Conservation (phyloP, 1,284 basidiomycete species). For the Phellinidium pouzarii region DNA sequence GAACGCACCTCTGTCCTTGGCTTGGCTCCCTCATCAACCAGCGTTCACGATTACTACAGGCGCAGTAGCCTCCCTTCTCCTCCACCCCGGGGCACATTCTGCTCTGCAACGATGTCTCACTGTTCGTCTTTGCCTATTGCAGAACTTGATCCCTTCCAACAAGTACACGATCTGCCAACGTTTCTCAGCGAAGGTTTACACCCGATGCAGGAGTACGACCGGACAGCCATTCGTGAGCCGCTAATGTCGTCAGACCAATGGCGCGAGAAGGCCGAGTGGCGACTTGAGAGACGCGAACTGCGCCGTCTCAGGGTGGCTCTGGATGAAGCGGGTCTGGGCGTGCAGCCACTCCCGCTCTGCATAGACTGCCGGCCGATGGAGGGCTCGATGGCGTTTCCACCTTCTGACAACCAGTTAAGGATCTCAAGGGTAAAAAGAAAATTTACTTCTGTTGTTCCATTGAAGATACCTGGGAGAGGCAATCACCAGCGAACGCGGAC, state of each 20-base stretch:
- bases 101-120: background rate
- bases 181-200: background rate
- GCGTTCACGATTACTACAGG: background rate
- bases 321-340: background rate
- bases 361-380: conserved; percentile 15
- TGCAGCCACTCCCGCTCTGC: conserved; percentile 2
- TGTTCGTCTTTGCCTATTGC: background rate
- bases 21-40: background rate
- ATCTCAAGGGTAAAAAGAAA: background rate
- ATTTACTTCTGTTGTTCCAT: background rate
- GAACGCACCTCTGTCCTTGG: background rate
- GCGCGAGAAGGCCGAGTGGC: conserved; percentile 8
- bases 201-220: background rate
- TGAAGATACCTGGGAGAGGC: too few relatives aligned
- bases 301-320: background rate
- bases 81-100: conserved; percentile 15
- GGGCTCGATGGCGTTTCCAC: conserved; percentile 7
- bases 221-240: background rate
- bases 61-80: conserved; percentile 5
- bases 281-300: conserved; percentile 2
- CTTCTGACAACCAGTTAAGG: background rate
- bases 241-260: conserved; percentile 5
- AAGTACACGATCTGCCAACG: background rate
- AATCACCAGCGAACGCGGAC: background rate
- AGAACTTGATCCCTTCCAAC: background rate